phyloP scores from a whole-genome alignment of 2,329 filamentous ascomycete species.

The Aspergillus tubingensis region DNA sequence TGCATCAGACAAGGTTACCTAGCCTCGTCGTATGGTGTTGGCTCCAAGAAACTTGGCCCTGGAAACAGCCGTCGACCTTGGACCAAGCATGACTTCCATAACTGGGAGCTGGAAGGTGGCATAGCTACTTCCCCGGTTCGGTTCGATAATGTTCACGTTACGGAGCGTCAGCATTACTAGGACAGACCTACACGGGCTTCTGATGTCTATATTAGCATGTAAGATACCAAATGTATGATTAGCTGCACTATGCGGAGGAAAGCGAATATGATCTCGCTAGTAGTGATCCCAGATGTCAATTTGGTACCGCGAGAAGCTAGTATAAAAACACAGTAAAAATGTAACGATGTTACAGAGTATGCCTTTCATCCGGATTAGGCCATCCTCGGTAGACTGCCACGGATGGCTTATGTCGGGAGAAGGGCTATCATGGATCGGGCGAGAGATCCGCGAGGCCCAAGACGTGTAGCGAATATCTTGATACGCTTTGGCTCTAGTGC shows the following conservation, averaged over 20 bases:
- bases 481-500: background rate
- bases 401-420: background rate
- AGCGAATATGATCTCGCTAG: too few relatives aligned
- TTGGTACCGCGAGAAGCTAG: background rate
- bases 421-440: background rate
- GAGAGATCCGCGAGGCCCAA: background rate
- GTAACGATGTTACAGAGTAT: background rate
- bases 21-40: constrained; percentile 48
- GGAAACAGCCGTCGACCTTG: constrained; percentile 17
- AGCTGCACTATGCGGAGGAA: too few relatives aligned
- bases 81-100: constrained; percentile 22
- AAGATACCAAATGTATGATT: background rate
- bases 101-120: constrained; percentile 35
- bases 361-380: background rate
- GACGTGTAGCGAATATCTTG: background rate
- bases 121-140: constrained; percentile 31
- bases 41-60: constrained; percentile 30
- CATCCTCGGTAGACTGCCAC: background rate
- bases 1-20: constrained; percentile 60
- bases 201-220: background rate
- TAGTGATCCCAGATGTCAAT: background rate
- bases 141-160: constrained; percentile 11
- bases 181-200: background rate
- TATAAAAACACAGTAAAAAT: background rate
- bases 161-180: constrained; percentile 16